Conservation (phyloP, 768 basidiomycete species). For the Trametes gibbosa region DNA sequence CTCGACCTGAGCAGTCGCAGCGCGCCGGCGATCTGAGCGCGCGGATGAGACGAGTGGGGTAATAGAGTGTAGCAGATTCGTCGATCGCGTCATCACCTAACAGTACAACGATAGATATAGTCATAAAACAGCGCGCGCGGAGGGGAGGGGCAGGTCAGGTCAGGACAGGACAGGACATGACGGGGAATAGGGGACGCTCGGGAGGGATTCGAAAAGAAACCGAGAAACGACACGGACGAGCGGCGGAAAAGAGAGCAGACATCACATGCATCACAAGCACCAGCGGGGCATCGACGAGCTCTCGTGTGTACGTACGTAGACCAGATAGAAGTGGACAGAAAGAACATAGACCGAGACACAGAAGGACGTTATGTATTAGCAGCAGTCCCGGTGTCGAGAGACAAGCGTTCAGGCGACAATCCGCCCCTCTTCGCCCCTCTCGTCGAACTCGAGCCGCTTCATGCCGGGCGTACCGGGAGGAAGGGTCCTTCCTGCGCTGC, state of each 20-base stretch:
- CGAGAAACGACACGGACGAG: background rate
- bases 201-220: background rate
- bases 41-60: background rate
- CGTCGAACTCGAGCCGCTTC: constrained; percentile 8
- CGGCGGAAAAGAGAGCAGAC: background rate
- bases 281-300: constrained; percentile 2
- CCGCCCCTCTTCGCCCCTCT: constrained; percentile 9
- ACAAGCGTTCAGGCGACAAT: constrained; percentile 15
- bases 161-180: no score
- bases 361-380: background rate
- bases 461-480: constrained; percentile 19
- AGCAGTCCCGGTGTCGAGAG: background rate
- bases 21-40: background rate
- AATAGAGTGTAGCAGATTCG: constrained; percentile 2
- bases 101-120: constrained; percentile 12
- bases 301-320: background rate
- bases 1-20: no score
- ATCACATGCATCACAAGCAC: background rate
- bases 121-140: constrained; percentile 9
- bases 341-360: background rate
- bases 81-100: background rate
- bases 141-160: no score
- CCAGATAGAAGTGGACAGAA: background rate
- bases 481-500: constrained; percentile 37
- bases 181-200: background rate